Evolutionary conservation across 768 basidiomycete genomes (phyloP).

Genomic region (Termitomyces sp.): DNA sequence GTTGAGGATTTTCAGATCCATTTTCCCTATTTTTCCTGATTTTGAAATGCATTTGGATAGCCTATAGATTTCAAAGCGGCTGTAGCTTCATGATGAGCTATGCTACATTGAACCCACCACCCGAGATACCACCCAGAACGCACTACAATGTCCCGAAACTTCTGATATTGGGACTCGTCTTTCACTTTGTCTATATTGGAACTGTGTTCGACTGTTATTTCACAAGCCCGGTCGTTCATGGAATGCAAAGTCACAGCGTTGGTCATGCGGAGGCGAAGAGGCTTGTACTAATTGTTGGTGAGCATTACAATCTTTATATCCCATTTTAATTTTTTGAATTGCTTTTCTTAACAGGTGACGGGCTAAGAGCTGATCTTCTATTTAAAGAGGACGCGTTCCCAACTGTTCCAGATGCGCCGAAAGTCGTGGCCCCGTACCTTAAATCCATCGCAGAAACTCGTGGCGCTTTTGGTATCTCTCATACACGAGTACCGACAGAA

Average conservation of each 20-base stretch:
- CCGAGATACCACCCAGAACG: not conserved
- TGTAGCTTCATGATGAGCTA: slow-evolving; percentile 3
- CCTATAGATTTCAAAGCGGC: not conserved
- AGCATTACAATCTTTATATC: slow-evolving; percentile 12
- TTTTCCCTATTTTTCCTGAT: not conserved
- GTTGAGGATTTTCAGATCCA: not conserved
- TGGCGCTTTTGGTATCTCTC: slow-evolving; percentile 81
- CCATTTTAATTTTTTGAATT: not conserved
- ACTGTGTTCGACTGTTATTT: slow-evolving; percentile 89
- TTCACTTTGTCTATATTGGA: slow-evolving; percentile 70
- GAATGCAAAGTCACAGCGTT: slow-evolving; percentile 58
- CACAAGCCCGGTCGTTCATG: slow-evolving; percentile 76
- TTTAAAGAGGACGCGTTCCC: slow-evolving; percentile 63
- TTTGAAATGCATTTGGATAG: not conserved
- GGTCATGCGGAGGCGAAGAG: slow-evolving; percentile 56
- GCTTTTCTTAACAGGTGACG: slow-evolving; percentile 55
- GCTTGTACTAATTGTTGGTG: slow-evolving; percentile 78
- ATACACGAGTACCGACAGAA: slow-evolving; percentile 86
- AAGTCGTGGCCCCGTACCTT: slow-evolving; percentile 70
- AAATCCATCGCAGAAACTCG: slow-evolving; percentile 60
- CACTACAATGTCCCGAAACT: slow-evolving; percentile 41
- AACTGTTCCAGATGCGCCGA: slow-evolving; percentile 44
- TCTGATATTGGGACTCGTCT: slow-evolving; percentile 64
- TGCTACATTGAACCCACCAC: not conserved
- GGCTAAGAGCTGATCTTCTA: slow-evolving; percentile 77